Conservation (phyloP, 2,329 filamentous ascomycete species). For the Botrytis byssoidea region DNA sequence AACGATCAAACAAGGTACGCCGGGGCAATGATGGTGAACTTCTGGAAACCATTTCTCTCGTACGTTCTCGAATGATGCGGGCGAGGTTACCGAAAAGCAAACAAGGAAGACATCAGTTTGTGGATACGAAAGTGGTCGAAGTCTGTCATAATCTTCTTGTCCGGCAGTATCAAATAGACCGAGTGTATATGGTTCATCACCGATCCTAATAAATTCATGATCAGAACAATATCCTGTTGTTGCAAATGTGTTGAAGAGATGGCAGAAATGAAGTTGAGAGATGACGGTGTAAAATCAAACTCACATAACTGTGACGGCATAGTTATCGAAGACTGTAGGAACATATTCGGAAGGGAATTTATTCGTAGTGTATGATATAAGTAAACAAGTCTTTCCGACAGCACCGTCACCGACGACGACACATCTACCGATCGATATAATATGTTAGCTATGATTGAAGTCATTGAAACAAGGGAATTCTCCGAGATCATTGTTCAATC, state of each 20-base stretch:
- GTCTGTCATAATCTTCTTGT: slow-evolving; percentile 98
- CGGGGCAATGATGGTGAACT: slow-evolving; percentile 97
- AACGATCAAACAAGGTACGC: slow-evolving; percentile 95
- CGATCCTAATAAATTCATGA: slow-evolving; percentile 67
- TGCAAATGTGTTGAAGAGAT: background rate
- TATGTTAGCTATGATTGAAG: slow-evolving; percentile 9
- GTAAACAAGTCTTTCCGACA: slow-evolving; percentile 96
- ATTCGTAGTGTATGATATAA: slow-evolving; percentile 99
- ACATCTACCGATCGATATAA: slow-evolving; percentile 60
- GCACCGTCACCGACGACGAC: slow-evolving; percentile 99
- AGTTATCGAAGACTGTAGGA: slow-evolving; percentile 98
- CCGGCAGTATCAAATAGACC: slow-evolving; percentile 98
- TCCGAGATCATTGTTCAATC: background rate
- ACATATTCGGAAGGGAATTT: slow-evolving; percentile 99
- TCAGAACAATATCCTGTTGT: slow-evolving; percentile 22
- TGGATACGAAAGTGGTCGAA: slow-evolving; percentile 93
- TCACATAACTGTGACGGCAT: slow-evolving; percentile 99
- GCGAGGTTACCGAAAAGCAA: slow-evolving; percentile 97
- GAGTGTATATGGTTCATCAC: slow-evolving; percentile 95
- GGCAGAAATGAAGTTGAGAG: background rate
- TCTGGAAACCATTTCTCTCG: slow-evolving; percentile 99
- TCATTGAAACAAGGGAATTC: background rate
- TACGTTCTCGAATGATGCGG: slow-evolving; percentile 98
- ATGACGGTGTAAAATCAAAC: slow-evolving; percentile 43
- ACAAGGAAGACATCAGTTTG: slow-evolving; percentile 99